Evolutionary conservation across 306 rosid species (phyloP).

Genomic region (Echinosophora koreensis): DNA sequence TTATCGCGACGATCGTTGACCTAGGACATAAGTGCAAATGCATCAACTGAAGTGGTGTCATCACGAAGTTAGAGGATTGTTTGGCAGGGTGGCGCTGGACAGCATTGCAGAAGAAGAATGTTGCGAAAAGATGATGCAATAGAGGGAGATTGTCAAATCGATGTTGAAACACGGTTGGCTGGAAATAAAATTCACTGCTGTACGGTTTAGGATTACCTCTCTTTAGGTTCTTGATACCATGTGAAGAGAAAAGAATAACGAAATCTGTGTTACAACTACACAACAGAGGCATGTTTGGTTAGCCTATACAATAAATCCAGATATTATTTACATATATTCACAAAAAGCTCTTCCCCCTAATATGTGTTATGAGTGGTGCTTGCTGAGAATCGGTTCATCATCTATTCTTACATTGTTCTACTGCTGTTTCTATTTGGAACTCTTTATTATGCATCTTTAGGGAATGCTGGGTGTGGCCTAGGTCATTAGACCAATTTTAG

Average conservation of each 20-base stretch:
- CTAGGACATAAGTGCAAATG: no score
- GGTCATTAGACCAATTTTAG: not conserved
- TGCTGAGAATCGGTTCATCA: conserved; percentile 14
- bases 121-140: no score
- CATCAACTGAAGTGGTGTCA: no score
- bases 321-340: not conserved
- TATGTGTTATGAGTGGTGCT: not conserved
- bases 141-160: not conserved
- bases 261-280: not conserved
- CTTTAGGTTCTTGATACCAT: not conserved
- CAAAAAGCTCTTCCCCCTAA: no score
- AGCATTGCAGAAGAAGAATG: not conserved
- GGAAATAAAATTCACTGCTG: no score
- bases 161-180: not conserved
- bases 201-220: not conserved
- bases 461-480: not conserved
- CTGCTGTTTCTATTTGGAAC: conserved; percentile 17
- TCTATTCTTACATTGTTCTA: not conserved
- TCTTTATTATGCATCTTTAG: not conserved
- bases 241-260: not conserved
- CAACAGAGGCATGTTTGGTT: no score
- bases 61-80: no score
- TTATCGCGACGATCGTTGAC: no score
- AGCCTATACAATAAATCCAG: no score
- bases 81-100: no score